Base-by-base conservation (phyloP, 2,329 filamentous ascomycete genomes). In the Fusarium udum region DNA sequence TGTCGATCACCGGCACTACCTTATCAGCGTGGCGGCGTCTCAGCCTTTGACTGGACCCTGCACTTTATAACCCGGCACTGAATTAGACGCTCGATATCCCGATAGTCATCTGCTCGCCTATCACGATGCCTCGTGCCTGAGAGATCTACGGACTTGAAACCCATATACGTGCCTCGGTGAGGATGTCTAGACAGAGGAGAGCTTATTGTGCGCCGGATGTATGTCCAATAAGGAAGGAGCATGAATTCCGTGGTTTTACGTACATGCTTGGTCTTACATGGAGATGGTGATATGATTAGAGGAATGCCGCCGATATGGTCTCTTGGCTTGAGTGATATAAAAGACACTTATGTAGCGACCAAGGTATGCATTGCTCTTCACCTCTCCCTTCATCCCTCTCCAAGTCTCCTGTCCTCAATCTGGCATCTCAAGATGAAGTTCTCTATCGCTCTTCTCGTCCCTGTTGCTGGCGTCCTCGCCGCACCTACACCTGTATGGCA, bases 361-460 rank as follows among this genome's bases (percentile, higher is more conserved):
- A 20, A 52, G n/a, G 31, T 36, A 31, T 57, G 24, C 34, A 18
- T 52, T 62, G 26, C 39, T 51, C n/a, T 20, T 37, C 20, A 16
- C 42, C 42, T 49, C 45, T 40, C n/a, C 55, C 36, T 40, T 37
- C 52, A 49, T 37, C 51, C 22, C 40, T 28, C 45, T 59, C 26
- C 16, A 28, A 58, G 42, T 45, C 51, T 13, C 46, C 34, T 43
- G n/a, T 51, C 64, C 60, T 48, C 26, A 18, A 28, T 42, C 32
- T 20, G n/a, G 16, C 15, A 55, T 37, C 34, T 65, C 73, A 78
- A 67, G 51, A 82, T 82, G 81, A 82, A 80, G 78, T 70, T 78
- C 67, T 77, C 78, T n/a, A 11, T 79, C 45, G 73, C 75, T 24
- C 43, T 75, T 45, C 60, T 80, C 14, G 40, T 81, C 59, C 73